Evolutionary conservation across 345 rosid species (phyloP).

Genomic region (Turritis glabra): DNA sequence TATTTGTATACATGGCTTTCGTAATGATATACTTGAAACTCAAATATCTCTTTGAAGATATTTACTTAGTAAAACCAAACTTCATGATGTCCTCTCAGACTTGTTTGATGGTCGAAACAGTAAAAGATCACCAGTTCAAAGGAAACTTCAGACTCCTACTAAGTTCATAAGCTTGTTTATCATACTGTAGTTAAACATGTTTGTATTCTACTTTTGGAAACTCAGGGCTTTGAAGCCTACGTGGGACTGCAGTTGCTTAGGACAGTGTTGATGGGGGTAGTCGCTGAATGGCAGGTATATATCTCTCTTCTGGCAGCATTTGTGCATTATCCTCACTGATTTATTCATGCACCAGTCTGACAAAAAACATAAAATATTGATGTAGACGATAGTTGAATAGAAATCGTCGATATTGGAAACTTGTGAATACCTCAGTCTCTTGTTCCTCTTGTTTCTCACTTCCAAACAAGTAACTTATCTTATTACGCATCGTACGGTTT

Average conservation of each 20-base stretch:
- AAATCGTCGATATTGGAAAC: neutral
- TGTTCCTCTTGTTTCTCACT: conserved; percentile 6
- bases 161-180: neutral
- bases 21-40: neutral
- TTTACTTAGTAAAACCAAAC: neutral
- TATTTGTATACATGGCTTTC: neutral
- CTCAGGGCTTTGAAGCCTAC: conserved; percentile 92
- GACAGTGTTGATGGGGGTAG: conserved; percentile 74
- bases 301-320: neutral
- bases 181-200: neutral
- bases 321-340: conserved; percentile 5
- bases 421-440: conserved; percentile 1
- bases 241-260: conserved; percentile 85
- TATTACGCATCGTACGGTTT: neutral
- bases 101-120: conserved; percentile 18
- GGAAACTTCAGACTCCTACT: neutral
- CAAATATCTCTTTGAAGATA: neutral
- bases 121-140: neutral
- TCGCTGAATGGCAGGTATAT: conserved; percentile 92
- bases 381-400: neutral
- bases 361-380: neutral
- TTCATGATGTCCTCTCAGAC: neutral
- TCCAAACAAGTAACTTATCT: neutral
- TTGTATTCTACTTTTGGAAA: conserved; percentile 8
- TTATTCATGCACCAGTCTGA: neutral